A percentile compares a stretch with the other conserved stretches of the same genome.
These are phyloP conservation scores for Warburgia ugandensis DNA, from an alignment of 164 flowering plant species.

Conservation along the genomic window DNA sequence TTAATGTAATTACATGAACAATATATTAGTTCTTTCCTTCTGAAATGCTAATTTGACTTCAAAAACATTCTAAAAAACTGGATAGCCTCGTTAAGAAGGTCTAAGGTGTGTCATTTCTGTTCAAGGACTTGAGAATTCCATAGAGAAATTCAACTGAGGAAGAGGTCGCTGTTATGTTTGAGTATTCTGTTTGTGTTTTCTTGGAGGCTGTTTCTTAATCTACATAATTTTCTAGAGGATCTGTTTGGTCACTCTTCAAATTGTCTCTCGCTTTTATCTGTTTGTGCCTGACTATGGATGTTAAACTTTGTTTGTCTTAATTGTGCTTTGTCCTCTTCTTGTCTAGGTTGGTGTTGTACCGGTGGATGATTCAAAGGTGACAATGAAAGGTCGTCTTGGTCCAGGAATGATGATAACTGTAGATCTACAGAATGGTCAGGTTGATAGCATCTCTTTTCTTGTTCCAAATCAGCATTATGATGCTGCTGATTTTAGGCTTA, in stretches of 20 bases:
- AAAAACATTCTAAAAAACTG: too few species aligned
- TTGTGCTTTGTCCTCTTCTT: not conserved
- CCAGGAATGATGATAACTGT: slow-evolving; percentile 99
- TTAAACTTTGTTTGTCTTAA: not conserved
- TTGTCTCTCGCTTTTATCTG: not conserved
- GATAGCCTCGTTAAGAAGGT: too few species aligned
- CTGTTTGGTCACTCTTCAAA: not conserved
- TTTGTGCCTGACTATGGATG: not conserved
- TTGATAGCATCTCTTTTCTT: slow-evolving; percentile 34
- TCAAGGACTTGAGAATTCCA: too few species aligned
- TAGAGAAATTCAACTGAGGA: too few species aligned
- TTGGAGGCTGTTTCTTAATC: not conserved
- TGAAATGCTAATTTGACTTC: too few species aligned
- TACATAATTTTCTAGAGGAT: not conserved
- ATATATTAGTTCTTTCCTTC: too few species aligned
- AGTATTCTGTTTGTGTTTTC: too few species aligned
- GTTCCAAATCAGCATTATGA: too few species aligned
- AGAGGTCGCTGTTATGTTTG: too few species aligned
- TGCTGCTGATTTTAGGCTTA: not conserved
- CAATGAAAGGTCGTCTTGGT: slow-evolving; percentile 94
- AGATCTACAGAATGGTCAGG: slow-evolving; percentile 85
- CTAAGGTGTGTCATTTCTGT: too few species aligned
- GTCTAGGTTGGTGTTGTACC: slow-evolving; percentile 92
- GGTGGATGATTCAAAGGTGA: slow-evolving; percentile 88
- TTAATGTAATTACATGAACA: too few species aligned